These are phyloP conservation scores for Lactuca saligna DNA, from an alignment of 129 eudicot species.

Conservation along the genomic window DNA sequence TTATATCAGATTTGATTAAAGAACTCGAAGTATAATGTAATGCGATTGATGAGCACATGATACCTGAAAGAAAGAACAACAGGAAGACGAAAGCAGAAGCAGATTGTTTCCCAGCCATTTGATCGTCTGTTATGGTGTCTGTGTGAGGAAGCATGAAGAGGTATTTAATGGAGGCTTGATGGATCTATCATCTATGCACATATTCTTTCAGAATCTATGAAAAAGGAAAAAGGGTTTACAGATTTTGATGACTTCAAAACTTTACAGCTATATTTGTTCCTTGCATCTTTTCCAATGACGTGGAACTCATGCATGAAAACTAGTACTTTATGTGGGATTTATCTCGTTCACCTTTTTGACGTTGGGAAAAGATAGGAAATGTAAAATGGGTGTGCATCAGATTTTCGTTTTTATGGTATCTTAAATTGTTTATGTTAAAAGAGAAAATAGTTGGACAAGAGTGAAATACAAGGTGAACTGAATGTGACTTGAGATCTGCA, in stretches of 20 bases:
- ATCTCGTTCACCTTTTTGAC: not conserved
- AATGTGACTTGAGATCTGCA: conserved; percentile 23
- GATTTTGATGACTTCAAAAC: conserved; percentile 19
- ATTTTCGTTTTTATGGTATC: not conserved
- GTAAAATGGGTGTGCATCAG: not conserved
- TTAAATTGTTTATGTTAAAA: not conserved
- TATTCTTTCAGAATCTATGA: not conserved
- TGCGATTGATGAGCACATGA: not conserved
- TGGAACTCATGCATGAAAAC: conserved; percentile 18
- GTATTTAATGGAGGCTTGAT: conserved; percentile 25
- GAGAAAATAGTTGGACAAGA: not conserved
- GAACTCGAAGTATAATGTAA: not conserved
- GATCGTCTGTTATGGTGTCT: conserved; percentile 19
- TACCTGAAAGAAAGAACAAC: conserved; percentile 48
- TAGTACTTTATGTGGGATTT: conserved; percentile 12
- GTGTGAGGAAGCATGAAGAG: conserved; percentile 14
- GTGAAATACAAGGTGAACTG: conserved; percentile 2
- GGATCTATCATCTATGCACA: not conserved
- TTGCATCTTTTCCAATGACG: not conserved
- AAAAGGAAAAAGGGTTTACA: conserved; percentile 18
- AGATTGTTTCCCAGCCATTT: conserved; percentile 36
- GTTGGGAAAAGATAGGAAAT: not conserved
- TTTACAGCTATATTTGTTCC: conserved; percentile 34
- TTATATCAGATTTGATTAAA: not conserved
- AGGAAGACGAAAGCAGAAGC: conserved; percentile 35